A percentile compares a stretch with the other conserved stretches of the same genome.
These are phyloP conservation scores for Pontederia paniculata DNA, from an alignment of 176 grass and related monocot genomes.

Conservation along the genomic window DNA sequence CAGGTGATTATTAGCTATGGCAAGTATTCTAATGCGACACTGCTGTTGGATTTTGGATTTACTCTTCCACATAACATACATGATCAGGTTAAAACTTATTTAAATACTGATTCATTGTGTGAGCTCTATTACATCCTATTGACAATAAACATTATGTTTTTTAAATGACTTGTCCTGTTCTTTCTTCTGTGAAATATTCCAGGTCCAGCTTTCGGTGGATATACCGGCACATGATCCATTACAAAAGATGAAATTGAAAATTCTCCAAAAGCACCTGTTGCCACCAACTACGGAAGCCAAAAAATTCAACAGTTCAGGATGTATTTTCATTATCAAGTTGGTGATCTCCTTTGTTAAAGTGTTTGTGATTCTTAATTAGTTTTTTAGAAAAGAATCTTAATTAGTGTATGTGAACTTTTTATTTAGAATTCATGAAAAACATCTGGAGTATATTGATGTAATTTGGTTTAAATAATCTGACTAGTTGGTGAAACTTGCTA, in stretches of 20 bases:
- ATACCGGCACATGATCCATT: slow-evolving; percentile 44
- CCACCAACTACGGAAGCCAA: slow-evolving; percentile 26
- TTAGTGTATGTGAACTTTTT: too few relatives aligned
- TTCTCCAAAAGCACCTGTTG: slow-evolving; percentile 35
- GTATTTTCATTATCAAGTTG: slow-evolving; percentile 59
- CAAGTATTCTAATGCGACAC: slow-evolving; percentile 57
- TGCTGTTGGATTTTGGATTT: slow-evolving; percentile 72
- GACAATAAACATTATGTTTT: too few relatives aligned
- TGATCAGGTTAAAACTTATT: slow-evolving; percentile 49
- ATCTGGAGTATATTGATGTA: too few relatives aligned
- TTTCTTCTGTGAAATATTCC: slow-evolving; percentile 14
- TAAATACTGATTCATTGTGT: not conserved
- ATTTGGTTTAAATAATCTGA: too few relatives aligned
- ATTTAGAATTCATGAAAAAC: too few relatives aligned
- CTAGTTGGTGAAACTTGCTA: too few relatives aligned
- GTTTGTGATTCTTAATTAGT: too few relatives aligned
- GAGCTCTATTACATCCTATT: not conserved
- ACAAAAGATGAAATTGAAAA: slow-evolving; percentile 30
- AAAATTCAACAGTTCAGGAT: slow-evolving; percentile 11
- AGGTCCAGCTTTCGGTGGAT: slow-evolving; percentile 44
- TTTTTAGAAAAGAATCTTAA: too few relatives aligned
- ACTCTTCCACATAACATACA: slow-evolving; percentile 57
- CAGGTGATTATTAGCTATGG: slow-evolving; percentile 84
- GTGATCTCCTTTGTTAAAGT: slow-evolving; percentile 9
- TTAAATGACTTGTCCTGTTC: too few relatives aligned